Evolutionary conservation across 1,284 basidiomycete species (phyloP), one percentile per base, ranked within the genome.

Genomic region (Vanrija sp.): DNA sequence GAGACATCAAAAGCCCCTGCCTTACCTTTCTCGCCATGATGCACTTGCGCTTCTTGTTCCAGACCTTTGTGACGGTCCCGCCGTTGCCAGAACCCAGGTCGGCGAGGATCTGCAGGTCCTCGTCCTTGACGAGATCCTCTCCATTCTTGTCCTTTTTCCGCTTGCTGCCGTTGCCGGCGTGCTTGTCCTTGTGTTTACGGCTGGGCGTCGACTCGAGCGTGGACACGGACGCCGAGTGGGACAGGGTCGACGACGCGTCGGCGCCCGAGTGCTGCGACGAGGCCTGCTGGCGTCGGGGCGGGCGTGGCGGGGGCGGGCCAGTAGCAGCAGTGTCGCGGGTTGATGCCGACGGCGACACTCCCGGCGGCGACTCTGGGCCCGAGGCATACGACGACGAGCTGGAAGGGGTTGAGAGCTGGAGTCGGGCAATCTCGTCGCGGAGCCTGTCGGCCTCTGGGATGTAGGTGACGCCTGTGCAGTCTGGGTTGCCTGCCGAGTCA

Each of bases 31-130:
- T 91, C 1, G 93, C 93, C 92, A 96, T 96, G 62, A 89, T 84
- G 5, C 85, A 88, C 34, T 87, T 85, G 40, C 89, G 90, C 25
- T 91, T 91, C n/a, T 85, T 80, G 73, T 96, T 93, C 75, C 90
- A 84, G n/a, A 93, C 94, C 78, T 90, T 91, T 74, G 89, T 90
- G 53, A 98, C 96, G 50, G 93, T 97, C 42, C 96, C 95, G 1
- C 95, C 93, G 70, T 98, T 98, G n/a, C 95, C 95, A 61, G 92
- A 87, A 0, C 95, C 95, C 3, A 98, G 82, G 75, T 98, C 95
- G 26, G 83, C 81, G 29, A 98, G 74, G 59, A 91, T 86, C 74
- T 86, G 86, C 65, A 94, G 78, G 74, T 94, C 91, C 68, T 88
- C 87, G 64, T 86, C 86, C 63, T 84, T 83, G 60, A 94, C 78